A percentile compares a stretch with the other conserved stretches of the same genome.
Conservation (phyloP, 1,139 yeast species). For the Lizanozyma gosingica region DNA sequence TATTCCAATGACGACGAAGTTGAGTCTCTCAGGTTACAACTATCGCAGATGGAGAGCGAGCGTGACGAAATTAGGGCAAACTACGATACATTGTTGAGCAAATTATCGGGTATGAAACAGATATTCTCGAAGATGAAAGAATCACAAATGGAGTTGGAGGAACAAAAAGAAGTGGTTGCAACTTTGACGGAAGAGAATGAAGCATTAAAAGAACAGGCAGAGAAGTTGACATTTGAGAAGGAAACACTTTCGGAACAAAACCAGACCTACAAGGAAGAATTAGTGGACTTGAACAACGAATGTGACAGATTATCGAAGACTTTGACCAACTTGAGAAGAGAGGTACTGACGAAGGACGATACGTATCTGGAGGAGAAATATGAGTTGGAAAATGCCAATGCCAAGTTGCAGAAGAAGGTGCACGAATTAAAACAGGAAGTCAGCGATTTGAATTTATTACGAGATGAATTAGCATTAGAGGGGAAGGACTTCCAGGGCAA, state of each 20-base stretch:
- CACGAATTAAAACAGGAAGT: slow-evolving; percentile 33
- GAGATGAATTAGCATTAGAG: slow-evolving; percentile 41
- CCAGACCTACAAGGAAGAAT: slow-evolving; percentile 42
- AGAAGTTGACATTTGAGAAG: slow-evolving; percentile 3
- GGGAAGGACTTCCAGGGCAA: slow-evolving; percentile 31
- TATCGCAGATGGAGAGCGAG: slow-evolving; percentile 40
- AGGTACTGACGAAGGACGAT: slow-evolving; percentile 33
- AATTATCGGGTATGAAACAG: slow-evolving; percentile 73
- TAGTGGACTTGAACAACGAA: slow-evolving; percentile 51
- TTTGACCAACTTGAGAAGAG: slow-evolving; percentile 37
- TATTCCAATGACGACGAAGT: not conserved
- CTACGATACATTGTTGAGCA: slow-evolving; percentile 65
- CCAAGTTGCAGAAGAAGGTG: slow-evolving; percentile 23
- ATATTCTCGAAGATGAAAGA: slow-evolving; percentile 69
- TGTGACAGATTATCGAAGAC: slow-evolving; percentile 54
- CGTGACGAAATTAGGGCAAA: slow-evolving; percentile 61
- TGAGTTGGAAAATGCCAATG: slow-evolving; percentile 28
- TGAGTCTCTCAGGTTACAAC: slow-evolving; percentile 13
- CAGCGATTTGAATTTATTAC: slow-evolving; percentile 38
- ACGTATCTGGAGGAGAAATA: slow-evolving; percentile 40
- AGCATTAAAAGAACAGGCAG: slow-evolving; percentile 12
- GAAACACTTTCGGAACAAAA: slow-evolving; percentile 9
- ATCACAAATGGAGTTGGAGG: slow-evolving; percentile 62
- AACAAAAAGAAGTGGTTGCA: slow-evolving; percentile 34
- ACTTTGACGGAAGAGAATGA: slow-evolving; percentile 21